Evolutionary conservation across 2,329 filamentous ascomycete genomes (phyloP).

Genomic region (Fusarium brachygibbosum): DNA sequence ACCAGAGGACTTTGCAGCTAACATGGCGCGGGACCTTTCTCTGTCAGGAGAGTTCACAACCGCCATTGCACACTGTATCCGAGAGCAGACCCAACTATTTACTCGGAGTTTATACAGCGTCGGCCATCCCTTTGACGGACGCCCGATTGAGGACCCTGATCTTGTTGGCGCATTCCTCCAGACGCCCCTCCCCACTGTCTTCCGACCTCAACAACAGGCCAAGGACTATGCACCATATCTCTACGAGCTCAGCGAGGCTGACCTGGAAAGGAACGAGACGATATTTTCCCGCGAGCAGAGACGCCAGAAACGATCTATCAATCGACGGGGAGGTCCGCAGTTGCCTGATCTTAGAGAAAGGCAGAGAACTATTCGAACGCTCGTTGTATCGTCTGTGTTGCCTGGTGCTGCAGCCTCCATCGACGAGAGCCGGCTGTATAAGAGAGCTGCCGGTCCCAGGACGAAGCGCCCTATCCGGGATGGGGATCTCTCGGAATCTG

Average conservation of each 20-base stretch:
- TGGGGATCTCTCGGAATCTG: constrained; percentile 86
- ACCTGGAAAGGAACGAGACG: constrained; percentile 90
- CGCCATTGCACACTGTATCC: constrained; percentile 96
- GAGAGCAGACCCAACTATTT: constrained; percentile 95
- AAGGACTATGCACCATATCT: constrained; percentile 95
- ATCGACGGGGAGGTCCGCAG: constrained; percentile 90
- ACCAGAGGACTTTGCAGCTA: constrained; percentile 91
- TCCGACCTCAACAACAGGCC: constrained; percentile 90
- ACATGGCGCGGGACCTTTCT: constrained; percentile 90
- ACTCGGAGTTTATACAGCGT: constrained; percentile 93
- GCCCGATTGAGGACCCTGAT: constrained; percentile 92
- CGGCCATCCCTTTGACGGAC: constrained; percentile 93
- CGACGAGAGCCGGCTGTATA: constrained; percentile 90
- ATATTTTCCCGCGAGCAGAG: constrained; percentile 95
- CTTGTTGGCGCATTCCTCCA: constrained; percentile 87
- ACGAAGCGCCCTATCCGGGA: constrained; percentile 68
- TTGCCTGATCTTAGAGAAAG: constrained; percentile 97
- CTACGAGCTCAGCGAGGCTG: constrained; percentile 92
- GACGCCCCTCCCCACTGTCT: constrained; percentile 84
- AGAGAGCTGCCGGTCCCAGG: constrained; percentile 74
- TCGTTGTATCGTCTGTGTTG: constrained; percentile 92
- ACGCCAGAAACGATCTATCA: constrained; percentile 94
- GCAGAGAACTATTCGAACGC: constrained; percentile 90
- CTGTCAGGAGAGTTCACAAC: constrained; percentile 96
- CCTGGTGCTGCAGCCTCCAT: constrained; percentile 85